Conservation (phyloP, 2,329 filamentous ascomycete species). For the Fusarium lyarnte region DNA sequence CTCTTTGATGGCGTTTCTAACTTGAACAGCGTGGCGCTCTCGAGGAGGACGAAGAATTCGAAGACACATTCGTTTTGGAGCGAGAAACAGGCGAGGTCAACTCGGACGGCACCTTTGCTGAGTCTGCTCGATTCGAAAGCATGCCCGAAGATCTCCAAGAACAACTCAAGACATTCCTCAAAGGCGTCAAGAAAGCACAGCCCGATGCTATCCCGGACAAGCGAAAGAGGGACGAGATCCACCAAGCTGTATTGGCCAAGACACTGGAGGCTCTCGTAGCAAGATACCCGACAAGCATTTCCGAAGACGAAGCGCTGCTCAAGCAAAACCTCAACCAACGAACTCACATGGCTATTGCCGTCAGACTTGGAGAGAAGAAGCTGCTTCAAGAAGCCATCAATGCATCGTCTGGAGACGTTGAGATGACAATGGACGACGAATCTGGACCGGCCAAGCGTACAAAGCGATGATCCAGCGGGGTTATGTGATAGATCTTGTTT, state of each 20-base stretch:
- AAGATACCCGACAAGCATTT: conserved; percentile 55
- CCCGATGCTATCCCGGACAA: conserved; percentile 58
- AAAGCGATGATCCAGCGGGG: conserved; percentile 34
- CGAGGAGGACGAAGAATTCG: conserved; percentile 74
- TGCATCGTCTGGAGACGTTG: conserved; percentile 42
- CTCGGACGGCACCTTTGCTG: conserved; percentile 56
- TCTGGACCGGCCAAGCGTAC: conserved; percentile 45
- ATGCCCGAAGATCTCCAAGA: conserved; percentile 62
- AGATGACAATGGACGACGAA: conserved; percentile 41
- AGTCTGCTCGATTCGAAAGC: conserved; percentile 50
- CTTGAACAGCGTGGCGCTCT: conserved; percentile 51
- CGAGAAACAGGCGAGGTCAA: conserved; percentile 63
- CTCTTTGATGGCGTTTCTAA: no score
- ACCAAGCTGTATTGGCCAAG: conserved; percentile 52
- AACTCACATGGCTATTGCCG: conserved; percentile 69
- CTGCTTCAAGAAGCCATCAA: conserved; percentile 66
- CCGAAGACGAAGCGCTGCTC: conserved; percentile 54
- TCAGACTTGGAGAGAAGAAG: conserved; percentile 77
- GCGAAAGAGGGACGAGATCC: conserved; percentile 58
- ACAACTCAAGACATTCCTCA: conserved; percentile 62
- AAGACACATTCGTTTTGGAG: conserved; percentile 78
- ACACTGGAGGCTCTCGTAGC: conserved; percentile 51
- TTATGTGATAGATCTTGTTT: conserved; percentile 19
- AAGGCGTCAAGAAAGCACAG: conserved; percentile 57
- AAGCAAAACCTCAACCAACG: conserved; percentile 47